phyloP scores from a whole-genome alignment of 352 stramenopile species.

The Aphanomyces cochlioides region DNA sequence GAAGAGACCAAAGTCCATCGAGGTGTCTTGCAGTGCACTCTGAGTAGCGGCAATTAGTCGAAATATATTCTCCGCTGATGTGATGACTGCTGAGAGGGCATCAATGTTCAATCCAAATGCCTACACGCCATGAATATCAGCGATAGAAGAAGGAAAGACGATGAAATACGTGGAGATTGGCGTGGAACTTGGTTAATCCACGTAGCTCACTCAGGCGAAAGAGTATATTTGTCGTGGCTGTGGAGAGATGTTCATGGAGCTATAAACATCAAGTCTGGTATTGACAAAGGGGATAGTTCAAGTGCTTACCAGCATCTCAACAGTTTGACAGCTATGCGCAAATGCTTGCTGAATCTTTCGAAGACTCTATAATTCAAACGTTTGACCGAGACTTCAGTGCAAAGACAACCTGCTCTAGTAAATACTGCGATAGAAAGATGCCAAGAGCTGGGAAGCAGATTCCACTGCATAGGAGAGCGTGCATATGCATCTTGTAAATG shows the following conservation, averaged over 20 bases:
- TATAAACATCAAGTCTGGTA: not conserved
- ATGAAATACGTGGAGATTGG: not conserved
- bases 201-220: conserved; percentile 24
- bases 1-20: conserved; percentile 19
- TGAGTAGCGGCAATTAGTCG: not conserved
- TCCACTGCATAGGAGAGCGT: conserved; percentile 22
- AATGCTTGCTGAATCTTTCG: conserved; percentile 22
- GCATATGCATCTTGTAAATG: conserved; percentile 23
- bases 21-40: conserved; percentile 5
- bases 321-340: conserved; percentile 17
- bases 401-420: conserved; percentile 23
- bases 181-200: conserved; percentile 4
- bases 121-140: not conserved
- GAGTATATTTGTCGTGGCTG: conserved; percentile 4
- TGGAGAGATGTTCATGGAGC: conserved; percentile 20
- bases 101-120: not conserved
- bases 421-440: conserved; percentile 22
- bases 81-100: conserved; percentile 8
- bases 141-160: not conserved
- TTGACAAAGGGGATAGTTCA: not conserved
- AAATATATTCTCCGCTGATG: not conserved
- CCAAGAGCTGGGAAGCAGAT: conserved; percentile 19
- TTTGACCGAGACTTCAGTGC: not conserved
- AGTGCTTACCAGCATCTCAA: conserved; percentile 14
- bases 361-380: conserved; percentile 10